phyloP scores from a whole-genome alignment of 2,329 filamentous ascomycete species.

The Claviceps citrina region DNA sequence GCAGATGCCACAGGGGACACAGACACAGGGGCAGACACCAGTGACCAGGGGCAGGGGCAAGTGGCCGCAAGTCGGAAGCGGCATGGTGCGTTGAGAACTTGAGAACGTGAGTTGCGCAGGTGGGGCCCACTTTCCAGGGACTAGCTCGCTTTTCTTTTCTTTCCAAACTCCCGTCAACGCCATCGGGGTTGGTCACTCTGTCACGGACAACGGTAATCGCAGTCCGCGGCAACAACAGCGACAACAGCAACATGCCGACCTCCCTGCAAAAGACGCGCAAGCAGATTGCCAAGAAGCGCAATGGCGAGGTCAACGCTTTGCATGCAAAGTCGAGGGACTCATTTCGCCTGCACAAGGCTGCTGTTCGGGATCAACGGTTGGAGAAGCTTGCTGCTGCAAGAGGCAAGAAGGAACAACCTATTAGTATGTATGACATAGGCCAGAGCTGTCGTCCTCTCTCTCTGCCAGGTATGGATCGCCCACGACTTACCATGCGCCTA shows the following conservation, averaged over 20 bases:
- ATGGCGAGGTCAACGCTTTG: conserved; percentile 54
- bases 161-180: not conserved
- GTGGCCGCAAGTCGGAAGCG: too few relatives aligned
- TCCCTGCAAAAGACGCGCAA: conserved; percentile 74
- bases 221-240: not conserved
- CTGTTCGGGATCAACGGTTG: conserved; percentile 68
- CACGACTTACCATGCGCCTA: conserved; percentile 8
- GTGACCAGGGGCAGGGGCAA: too few relatives aligned
- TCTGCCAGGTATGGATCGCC: too few relatives aligned
- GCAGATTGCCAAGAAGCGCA: conserved; percentile 76
- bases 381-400: conserved; percentile 54
- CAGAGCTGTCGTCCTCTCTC: not conserved
- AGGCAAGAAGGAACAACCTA: conserved; percentile 57
- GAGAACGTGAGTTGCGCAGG: too few relatives aligned
- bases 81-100: too few relatives aligned
- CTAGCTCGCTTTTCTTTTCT: too few relatives aligned
- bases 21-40: too few relatives aligned
- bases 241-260: conserved; percentile 48
- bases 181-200: too few relatives aligned
- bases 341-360: conserved; percentile 62
- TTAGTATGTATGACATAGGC: conserved; percentile 36
- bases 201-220: too few relatives aligned
- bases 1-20: too few relatives aligned
- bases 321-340: conserved; percentile 85
- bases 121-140: too few relatives aligned